A percentile compares a stretch with the other conserved stretches of the same genome.
phyloP scores from a whole-genome alignment of 331 rosid species.

The Quercus lobata region DNA sequence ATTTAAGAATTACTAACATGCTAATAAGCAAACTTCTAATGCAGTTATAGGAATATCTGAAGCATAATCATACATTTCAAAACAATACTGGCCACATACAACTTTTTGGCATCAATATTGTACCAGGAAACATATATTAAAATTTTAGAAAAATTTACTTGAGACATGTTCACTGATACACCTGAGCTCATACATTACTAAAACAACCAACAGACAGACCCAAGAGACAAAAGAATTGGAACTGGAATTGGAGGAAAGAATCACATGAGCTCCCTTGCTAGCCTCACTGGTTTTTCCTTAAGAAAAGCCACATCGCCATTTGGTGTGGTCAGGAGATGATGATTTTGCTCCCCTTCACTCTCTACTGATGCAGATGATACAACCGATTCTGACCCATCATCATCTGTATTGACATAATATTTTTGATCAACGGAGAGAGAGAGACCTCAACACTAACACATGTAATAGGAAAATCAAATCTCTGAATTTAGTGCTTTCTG shows the following conservation, averaged over 20 bases:
- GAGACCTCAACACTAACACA: neutral
- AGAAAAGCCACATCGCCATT: conserved; percentile 59
- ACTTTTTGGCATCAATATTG: conserved; percentile 13
- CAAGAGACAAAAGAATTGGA: neutral
- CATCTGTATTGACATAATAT: conserved; percentile 49
- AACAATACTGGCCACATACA: conserved; percentile 26
- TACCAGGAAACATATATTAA: conserved; percentile 19
- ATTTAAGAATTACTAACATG: neutral
- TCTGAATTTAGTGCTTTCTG: neutral
- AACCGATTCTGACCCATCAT: conserved; percentile 66
- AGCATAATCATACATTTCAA: conserved; percentile 7
- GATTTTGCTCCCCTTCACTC: conserved; percentile 64
- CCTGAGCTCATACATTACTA: conserved; percentile 5
- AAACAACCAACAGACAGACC: conserved; percentile 31
- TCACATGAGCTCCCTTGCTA: conserved; percentile 61
- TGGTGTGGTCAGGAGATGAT: conserved; percentile 55
- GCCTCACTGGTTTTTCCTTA: conserved; percentile 67
- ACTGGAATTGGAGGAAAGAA: conserved; percentile 9
- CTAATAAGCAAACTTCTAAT: too few species aligned
- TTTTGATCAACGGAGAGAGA: neutral
- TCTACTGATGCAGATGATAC: conserved; percentile 44
- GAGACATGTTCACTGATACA: conserved; percentile 17
- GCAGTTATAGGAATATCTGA: neutral
- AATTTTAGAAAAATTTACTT: conserved; percentile 7
- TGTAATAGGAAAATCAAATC: neutral